These are phyloP conservation scores for Cicer chorassanicum DNA, from an alignment of 306 rosid species.

Conservation along the genomic window DNA sequence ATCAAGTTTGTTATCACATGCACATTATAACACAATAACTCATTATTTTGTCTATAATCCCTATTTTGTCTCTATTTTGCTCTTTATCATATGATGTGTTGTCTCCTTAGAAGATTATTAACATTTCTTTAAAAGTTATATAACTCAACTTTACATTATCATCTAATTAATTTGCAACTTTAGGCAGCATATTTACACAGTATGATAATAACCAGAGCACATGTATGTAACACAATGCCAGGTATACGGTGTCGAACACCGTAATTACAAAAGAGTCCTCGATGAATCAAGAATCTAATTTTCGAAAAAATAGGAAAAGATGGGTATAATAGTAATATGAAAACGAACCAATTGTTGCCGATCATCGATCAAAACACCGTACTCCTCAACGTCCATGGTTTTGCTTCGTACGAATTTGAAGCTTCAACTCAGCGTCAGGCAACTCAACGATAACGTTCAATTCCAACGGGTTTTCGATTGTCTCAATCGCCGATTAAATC, in stretches of 20 bases:
- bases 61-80: too few relatives aligned
- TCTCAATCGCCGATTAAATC: constrained; percentile 37
- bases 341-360: constrained; percentile 60
- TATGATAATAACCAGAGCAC: constrained; percentile 43
- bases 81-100: too few relatives aligned
- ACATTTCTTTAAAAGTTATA: too few relatives aligned
- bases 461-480: constrained; percentile 45
- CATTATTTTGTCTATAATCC: too few relatives aligned
- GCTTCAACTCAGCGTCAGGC: constrained; percentile 57
- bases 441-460: constrained; percentile 44
- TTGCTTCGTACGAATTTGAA: constrained; percentile 72
- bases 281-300: not conserved
- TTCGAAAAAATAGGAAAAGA: not conserved
- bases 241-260: constrained; percentile 36
- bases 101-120: too few relatives aligned
- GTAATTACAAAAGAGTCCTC: constrained; percentile 43
- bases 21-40: too few relatives aligned
- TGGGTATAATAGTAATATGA: constrained; percentile 61
- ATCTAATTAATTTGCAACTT: too few relatives aligned
- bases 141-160: too few relatives aligned
- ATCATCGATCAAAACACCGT: constrained; percentile 75
- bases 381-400: constrained; percentile 76
- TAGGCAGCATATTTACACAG: not conserved
- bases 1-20: too few relatives aligned
- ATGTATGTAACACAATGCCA: constrained; percentile 48